A percentile compares a stretch with the other conserved stretches of the same genome.
phyloP scores from a whole-genome alignment of 163 green algal species.

The Chlamydomonas reinhardtii region DNA sequence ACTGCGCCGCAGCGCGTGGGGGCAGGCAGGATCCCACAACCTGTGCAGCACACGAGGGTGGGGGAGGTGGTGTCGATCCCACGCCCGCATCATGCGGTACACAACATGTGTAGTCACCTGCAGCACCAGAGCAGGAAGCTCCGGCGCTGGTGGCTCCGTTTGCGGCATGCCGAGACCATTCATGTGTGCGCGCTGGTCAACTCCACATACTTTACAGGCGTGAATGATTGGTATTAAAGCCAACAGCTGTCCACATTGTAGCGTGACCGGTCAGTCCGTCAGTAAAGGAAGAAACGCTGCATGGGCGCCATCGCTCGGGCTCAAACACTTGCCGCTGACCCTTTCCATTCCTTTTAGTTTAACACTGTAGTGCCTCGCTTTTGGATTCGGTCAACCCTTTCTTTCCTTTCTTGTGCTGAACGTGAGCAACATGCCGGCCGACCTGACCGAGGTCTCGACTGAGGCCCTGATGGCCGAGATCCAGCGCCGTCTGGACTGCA shows the following conservation, averaged over 20 bases:
- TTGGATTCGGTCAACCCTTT: no score
- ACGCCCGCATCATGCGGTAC: no score
- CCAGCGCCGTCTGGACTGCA: constrained; percentile 90
- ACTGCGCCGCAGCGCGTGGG: neutral
- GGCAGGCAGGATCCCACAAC: constrained; percentile 16
- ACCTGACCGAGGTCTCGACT: constrained; percentile 83
- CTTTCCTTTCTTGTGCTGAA: neutral
- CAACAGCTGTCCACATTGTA: no score
- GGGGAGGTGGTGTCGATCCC: no score
- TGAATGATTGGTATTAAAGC: no score
- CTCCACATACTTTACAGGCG: no score
- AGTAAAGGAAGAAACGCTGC: no score
- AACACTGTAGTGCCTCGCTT: no score
- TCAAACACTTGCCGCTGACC: neutral
- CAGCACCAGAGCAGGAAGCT: neutral
- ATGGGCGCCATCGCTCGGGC: neutral
- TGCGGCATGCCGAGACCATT: neutral
- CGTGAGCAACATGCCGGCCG: constrained; percentile 54
- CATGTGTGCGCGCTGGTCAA: neutral
- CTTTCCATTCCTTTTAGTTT: no score
- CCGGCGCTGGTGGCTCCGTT: neutral
- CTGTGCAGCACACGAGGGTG: neutral
- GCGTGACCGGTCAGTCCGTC: no score
- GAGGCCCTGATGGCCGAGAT: constrained; percentile 93
- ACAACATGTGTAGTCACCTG: no score